Evolutionary conservation across 2,329 filamentous ascomycete species (phyloP).

Genomic region (Xylaria sp.): DNA sequence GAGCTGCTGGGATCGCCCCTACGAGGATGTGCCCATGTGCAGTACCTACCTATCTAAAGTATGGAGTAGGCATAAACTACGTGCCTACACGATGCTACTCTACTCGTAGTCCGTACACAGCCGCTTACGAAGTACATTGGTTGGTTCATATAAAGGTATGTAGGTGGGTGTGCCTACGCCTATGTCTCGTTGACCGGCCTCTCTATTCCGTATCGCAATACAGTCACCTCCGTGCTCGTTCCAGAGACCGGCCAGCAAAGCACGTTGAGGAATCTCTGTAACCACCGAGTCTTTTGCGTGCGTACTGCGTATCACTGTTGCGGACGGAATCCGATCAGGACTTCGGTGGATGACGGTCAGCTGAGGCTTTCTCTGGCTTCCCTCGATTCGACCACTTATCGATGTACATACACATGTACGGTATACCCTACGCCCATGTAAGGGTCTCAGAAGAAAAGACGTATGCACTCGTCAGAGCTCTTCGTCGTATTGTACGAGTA

Average conservation of each 20-base stretch:
- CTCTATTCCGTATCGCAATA: not conserved
- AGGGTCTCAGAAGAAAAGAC: not conserved
- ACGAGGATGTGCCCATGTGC: not conserved
- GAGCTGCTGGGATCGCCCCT: constrained; percentile 24
- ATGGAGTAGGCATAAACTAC: not conserved
- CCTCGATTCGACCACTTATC: no score
- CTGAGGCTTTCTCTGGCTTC: not conserved
- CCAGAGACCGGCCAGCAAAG: not conserved
- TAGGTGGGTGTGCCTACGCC: no score
- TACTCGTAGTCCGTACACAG: not conserved
- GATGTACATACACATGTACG: not conserved
- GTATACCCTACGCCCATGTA: not conserved
- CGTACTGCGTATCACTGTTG: not conserved
- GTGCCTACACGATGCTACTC: not conserved
- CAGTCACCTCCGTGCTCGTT: not conserved
- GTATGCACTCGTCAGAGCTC: not conserved
- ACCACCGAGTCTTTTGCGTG: not conserved
- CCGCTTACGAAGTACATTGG: no score
- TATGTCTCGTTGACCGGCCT: not conserved
- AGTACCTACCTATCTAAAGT: not conserved
- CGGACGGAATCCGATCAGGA: constrained; percentile 2
- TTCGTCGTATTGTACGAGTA: not conserved
- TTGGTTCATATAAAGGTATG: not conserved
- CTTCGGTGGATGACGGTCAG: not conserved
- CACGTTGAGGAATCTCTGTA: not conserved